Base-by-base conservation (phyloP, 2,329 filamentous ascomycete genomes). In the Fusarium chaquense region DNA sequence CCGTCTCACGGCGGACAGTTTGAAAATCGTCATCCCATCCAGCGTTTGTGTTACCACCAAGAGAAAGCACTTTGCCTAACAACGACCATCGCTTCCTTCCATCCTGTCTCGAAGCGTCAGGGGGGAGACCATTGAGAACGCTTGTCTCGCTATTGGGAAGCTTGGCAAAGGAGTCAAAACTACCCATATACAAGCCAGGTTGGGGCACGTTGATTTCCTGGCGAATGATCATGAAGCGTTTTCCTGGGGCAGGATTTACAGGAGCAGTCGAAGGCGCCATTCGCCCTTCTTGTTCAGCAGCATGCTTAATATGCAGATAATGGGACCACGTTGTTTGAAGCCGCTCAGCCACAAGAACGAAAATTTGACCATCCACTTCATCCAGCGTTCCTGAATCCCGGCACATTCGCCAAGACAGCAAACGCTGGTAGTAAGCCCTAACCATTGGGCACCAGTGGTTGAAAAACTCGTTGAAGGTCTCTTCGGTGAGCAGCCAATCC, bases 361-460 rank as follows among this genome's bases (percentile, higher is more conserved):
- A 91, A 62, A 97, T 93, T 71, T 86, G 85, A 24, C 90, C 79
- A 76, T 96, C 92, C 41, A 88, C 78, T 30, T 89, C 85, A 45
- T 88, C 87, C 24, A 88, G 83, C 47, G 86, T 87, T 18, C 90
- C 93, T 54, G 90, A 87, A 75, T 91, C 92, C 67, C 94, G 87
- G 69, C 92, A 95, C 49, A 98, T 83, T 63, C 94, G 89, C 94
- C 94, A 98, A 80, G 93, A 97, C 24, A 97, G 80, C 51, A 98
- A 82, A 47, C 94, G 92, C 87, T 97, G 96, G 77, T 91, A 98
- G 78, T 97, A 98, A 16, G 93, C 91, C 65, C 94, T 88, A 24
- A 97, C 93, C 94, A 97, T 97, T 0, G 94, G 93, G 75, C 93
- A 97, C 94, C 94, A 97, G 75, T 97, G 93, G 76, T 92, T 95